Base-by-base conservation (phyloP, 176 grass and related monocot species). In the Alloteropsis semialata region DNA sequence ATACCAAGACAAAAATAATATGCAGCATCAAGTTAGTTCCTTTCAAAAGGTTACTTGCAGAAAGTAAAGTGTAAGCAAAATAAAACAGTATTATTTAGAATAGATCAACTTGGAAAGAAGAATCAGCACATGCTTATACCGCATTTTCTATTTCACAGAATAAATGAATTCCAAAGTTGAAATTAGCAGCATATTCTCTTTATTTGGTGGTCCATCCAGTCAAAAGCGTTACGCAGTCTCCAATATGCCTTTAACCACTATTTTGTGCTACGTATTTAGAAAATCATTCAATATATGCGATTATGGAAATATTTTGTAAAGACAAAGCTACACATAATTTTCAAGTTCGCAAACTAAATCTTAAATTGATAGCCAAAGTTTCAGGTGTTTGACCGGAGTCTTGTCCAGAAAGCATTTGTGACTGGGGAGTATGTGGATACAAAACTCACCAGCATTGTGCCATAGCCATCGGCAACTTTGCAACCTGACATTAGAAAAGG, bases 401-500 rank as follows among this genome's bases (percentile, higher is more conserved):
- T 27, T 19, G 8, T 32, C 15, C 25, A 72, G 27, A 72, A 72
- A 72, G 43, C 24, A 70, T 42, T 14, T 70, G 41, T 45, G 67
- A 27, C n/a, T 17, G 39, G 39, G 39, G 13, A 43, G 12, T 53
- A 65, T 3, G 22, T 13, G 39, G 8, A 72, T 41, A 34, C 8
- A 81, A 12, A 78, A 95, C 81, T 89, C 50, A 98, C 96, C 92
- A 98, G 59, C 92, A 98, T 93, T 34, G 53, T 95, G 67, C 96
- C 92, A 80, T 92, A 98, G 21, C 96, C 96, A 85, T 98, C 96
- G 3, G 96, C 96, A 15, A 98, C 93, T 90, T 98, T 98, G 82
- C 96, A 98, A 66, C 96, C 96, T 37, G 96, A 95, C 96, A 98
- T 95, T 41, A 98, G 61, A 74, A 98, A 98, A 3, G 96, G 96